Base-by-base conservation (phyloP, 805 yeast genomes). In the Nakazawaea ambrosiae region DNA sequence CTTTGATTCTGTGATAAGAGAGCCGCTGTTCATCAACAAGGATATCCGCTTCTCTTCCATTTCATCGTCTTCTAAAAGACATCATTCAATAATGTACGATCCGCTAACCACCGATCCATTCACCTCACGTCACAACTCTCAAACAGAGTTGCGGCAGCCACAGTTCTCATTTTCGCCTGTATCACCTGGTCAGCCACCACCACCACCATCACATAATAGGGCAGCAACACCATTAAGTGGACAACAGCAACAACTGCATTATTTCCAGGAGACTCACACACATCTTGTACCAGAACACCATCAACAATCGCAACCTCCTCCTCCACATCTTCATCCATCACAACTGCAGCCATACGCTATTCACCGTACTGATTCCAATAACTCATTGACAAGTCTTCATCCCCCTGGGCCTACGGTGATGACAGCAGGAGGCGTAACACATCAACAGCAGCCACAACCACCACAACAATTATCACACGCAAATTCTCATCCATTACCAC, bases 251-350 rank as follows among this genome's bases (percentile, higher is more conserved):
- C 33, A 18, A 10, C 52, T 15, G 46, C 49, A 37, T 36, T 53
- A 30, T 45, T 47, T 26, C 36, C 40, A 26, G 17, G 36, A 26
- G 11, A 27, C 27, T 23, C 42, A 27, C 10, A 27, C 22, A 20
- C 47, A 28, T 28, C 15, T 7, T 26, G 25, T 18, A 20, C 38
- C 16, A 20, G 45, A 35, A 14, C 46, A 37, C 9, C 42, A 27
- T 32, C 39, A 16, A 15, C 41, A 37, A 26, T 42, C 32, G 22
- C 56, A 43, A 41, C 45, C 36, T 36, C 42, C 10, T 41, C 53
- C 15, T 32, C 46, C 24, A 18, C 49, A n/a, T n/a, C 45, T 28
- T 20, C 47, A 30, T 16, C 48, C 31, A 22, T 39, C 32, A 15
- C 36, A 27, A 17, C 41, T 17, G 20, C 27, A 15, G 8, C 31